Evolutionary conservation across 2,329 filamentous ascomycete species (phyloP).

Genomic region (Nothophoma quercina): DNA sequence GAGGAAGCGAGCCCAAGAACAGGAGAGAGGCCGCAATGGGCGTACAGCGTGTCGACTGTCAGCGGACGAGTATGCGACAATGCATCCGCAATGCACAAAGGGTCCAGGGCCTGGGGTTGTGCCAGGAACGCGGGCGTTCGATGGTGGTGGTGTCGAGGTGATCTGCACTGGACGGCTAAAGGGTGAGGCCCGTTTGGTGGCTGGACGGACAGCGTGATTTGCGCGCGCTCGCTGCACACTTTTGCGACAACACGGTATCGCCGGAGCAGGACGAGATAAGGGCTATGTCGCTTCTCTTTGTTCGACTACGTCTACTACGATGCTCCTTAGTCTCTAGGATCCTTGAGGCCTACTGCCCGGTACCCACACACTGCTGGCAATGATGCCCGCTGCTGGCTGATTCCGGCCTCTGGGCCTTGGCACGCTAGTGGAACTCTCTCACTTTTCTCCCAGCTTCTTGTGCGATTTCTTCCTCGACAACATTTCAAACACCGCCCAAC

Average conservation of each 20-base stretch:
- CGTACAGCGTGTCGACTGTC: conserved; percentile 29
- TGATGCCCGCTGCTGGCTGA: conserved; percentile 3
- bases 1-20: conserved; percentile 26
- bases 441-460: conserved; percentile 31
- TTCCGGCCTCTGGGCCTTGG: conserved; percentile 5
- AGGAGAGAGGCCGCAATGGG: conserved; percentile 33
- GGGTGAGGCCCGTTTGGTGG: conserved; percentile 1
- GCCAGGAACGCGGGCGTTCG: conserved; percentile 29
- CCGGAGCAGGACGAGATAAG: background rate
- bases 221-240: conserved; percentile 3
- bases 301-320: background rate
- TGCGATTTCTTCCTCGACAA: conserved; percentile 18
- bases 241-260: background rate
- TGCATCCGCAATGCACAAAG: conserved; percentile 34
- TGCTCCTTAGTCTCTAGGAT: background rate
- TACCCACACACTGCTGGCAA: background rate
- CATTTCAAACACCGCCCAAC: conserved; percentile 18
- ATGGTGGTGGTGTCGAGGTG: conserved; percentile 24
- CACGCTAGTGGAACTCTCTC: conserved; percentile 23
- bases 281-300: background rate
- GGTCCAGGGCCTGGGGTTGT: conserved; percentile 34
- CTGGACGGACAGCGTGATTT: conserved; percentile 10
- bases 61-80: conserved; percentile 34
- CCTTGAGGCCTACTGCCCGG: background rate
- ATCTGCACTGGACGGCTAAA: conserved; percentile 17